Percentiles rank a stretch among this genome's conserved stretches.
Conservation (phyloP, 2,329 filamentous ascomycete species). For the Cladobotryum protrusum region DNA sequence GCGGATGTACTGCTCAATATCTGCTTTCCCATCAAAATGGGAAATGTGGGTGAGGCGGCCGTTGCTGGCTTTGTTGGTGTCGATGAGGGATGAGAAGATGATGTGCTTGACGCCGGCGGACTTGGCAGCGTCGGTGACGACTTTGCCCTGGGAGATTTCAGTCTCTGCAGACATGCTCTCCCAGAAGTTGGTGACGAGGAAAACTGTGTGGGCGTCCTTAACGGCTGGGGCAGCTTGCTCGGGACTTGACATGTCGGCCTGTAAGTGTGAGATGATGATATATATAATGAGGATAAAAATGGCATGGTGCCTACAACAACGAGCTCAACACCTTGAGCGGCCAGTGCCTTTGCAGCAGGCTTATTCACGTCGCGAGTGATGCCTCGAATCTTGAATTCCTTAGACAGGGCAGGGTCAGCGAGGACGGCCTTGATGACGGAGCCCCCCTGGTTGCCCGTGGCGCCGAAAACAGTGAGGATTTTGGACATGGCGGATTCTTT, state of each 20-base stretch:
- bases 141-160: slow-evolving; percentile 38
- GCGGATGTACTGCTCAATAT: slow-evolving; percentile 52
- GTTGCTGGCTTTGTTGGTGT: slow-evolving; percentile 30
- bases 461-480: slow-evolving; percentile 40
- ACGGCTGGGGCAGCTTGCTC: slow-evolving; percentile 32
- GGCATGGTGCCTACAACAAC: slow-evolving; percentile 24
- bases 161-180: slow-evolving; percentile 27
- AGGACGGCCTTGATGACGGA: slow-evolving; percentile 41
- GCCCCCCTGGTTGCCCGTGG: slow-evolving; percentile 44
- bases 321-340: slow-evolving; percentile 37
- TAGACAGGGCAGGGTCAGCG: slow-evolving; percentile 37
- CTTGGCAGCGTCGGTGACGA: slow-evolving; percentile 40
- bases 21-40: slow-evolving; percentile 53
- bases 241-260: slow-evolving; percentile 37
- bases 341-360: slow-evolving; percentile 32
- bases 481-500: slow-evolving; percentile 26
- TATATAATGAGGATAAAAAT: not conserved
- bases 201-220: slow-evolving; percentile 38
- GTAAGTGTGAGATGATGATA: not conserved
- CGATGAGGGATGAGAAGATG: slow-evolving; percentile 40
- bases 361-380: slow-evolving; percentile 41
- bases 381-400: slow-evolving; percentile 39
- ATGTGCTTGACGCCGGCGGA: slow-evolving; percentile 38
- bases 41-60: slow-evolving; percentile 33
- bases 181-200: slow-evolving; percentile 35